Base-by-base conservation (phyloP, 805 yeast genomes). In the Ogataea naganishii region DNA sequence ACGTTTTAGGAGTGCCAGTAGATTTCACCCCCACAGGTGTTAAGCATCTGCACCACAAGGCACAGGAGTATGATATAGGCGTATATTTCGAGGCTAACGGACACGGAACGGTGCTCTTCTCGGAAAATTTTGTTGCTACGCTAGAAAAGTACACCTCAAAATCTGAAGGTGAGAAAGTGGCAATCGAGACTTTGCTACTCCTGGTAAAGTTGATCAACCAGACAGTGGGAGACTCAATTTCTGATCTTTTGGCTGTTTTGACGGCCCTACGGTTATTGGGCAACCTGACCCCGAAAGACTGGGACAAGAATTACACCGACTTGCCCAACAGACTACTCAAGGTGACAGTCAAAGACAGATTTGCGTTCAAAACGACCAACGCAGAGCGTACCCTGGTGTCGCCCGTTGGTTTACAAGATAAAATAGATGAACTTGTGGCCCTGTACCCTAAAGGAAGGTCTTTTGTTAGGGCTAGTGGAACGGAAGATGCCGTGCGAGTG, bases 61-160 rank as follows among this genome's bases (percentile, higher is more conserved):
- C 94, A 1, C 73, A 69, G 36, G 67, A 74, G 24, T 92, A 72
- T 48, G 97, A 86, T 47, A 69, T 89, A 37, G 98, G 98, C 16
- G 77, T 92, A 11, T 92, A 92, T 58, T 92, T 92, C 46, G 98
- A 92, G 61, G 98, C 98, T 31, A 92, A 92, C 51, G 98, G 98
- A n/a, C 98, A 92, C 51, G 98, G 98, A 10, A 92, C 98, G 0
- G 94, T 89, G 6, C 64, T 85, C 14, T 92, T 92, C 51, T 74
- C 83, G 4, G 66, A 72, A 1, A 52, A 58, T 10, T 72, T 64
- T 29, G 35, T 73, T 32, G 55, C 58, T 12, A 60, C 62, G 5
- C 62, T 72, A 34, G 44, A 45, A 3, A 45, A 45, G 7, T 53
- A 56, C 29, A 39, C 51, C 20, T 58, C 72, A 2, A 34, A 49